Conservation (phyloP, 2,329 filamentous ascomycete species). For the Tolypocladium inflatum region DNA sequence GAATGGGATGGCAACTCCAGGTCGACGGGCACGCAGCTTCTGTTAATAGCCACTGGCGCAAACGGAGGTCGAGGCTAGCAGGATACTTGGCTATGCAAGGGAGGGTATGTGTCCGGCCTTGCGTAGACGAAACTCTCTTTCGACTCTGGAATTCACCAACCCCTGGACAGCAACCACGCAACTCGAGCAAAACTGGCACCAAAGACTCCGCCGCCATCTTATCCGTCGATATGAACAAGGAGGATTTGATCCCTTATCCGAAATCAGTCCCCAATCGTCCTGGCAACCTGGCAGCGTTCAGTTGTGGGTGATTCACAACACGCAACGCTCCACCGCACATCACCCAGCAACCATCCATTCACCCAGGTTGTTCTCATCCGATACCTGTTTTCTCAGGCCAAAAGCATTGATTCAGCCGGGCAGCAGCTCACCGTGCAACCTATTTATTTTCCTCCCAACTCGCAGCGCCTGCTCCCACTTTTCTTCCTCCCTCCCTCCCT, state of each 20-base stretch:
- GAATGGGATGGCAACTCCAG: neutral
- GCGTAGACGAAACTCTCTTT: neutral
- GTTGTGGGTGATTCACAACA: neutral
- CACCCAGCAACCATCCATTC: neutral
- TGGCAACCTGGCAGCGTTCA: neutral
- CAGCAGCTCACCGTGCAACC: neutral
- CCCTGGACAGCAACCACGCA: neutral
- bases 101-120: neutral
- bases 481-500: neutral
- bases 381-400: conserved; percentile 3
- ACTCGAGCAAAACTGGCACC: neutral
- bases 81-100: neutral
- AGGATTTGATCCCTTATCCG: neutral
- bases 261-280: neutral
- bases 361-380: neutral
- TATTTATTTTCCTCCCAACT: neutral
- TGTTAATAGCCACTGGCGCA: neutral
- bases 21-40: neutral
- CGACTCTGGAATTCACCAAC: neutral
- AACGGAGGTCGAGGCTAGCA: neutral
- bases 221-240: neutral
- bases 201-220: neutral
- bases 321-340: neutral
- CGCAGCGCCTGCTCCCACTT: neutral
- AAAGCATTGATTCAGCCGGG: neutral